Evolutionary conservation across 805 yeast genomes (phyloP).

Genomic region (Candida hispaniensis): DNA sequence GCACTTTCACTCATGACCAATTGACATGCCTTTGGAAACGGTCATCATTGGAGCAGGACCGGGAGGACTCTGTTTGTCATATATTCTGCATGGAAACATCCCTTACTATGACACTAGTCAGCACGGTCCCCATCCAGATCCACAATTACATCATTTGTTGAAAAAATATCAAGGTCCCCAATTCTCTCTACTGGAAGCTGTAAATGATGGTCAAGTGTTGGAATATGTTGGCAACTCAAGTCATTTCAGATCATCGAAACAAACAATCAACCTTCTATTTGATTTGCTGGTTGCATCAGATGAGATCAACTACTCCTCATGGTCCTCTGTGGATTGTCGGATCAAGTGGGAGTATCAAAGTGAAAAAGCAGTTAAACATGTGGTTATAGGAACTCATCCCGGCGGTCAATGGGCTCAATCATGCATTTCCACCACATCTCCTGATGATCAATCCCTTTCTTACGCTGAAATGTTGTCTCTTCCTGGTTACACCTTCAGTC

Average conservation of each 20-base stretch:
- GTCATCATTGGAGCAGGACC: conserved; percentile 27
- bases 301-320: conserved; percentile 21
- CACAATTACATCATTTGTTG: conserved; percentile 22
- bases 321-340: conserved; percentile 21
- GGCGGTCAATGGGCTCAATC: conserved; percentile 30
- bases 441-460: conserved; percentile 21
- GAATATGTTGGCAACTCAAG: conserved; percentile 19
- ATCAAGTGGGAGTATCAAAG: conserved; percentile 22
- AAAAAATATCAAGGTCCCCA: conserved; percentile 1
- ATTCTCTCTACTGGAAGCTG: conserved; percentile 20
- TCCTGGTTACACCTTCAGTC: conserved; percentile 26
- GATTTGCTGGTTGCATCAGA: conserved; percentile 25
- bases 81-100: conserved; percentile 26
- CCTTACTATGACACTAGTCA: conserved; percentile 25
- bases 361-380: conserved; percentile 18
- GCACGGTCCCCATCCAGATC: conserved; percentile 27
- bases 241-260: conserved; percentile 20
- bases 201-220: conserved; percentile 19
- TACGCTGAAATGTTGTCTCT: conserved; percentile 30
- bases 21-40: conserved; percentile 14
- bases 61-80: conserved; percentile 27
- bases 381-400: conserved; percentile 24
- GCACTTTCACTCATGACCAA: too few species aligned
- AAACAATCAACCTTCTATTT: conserved; percentile 24
- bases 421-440: conserved; percentile 18